Base-by-base conservation (phyloP, 129 eudicot species). In the Mikania micrantha region DNA sequence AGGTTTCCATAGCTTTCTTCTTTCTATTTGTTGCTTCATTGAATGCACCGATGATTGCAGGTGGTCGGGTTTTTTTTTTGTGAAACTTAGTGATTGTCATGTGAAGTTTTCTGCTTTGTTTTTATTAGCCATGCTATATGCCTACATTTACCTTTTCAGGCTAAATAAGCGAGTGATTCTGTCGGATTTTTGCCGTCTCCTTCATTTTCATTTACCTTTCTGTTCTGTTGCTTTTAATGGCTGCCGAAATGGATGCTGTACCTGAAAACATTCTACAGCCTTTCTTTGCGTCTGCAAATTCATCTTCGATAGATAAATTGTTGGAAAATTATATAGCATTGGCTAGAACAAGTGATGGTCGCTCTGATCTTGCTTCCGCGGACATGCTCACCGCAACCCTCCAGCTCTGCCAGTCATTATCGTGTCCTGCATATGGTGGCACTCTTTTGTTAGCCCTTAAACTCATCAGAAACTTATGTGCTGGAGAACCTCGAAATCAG, bases 381-480 rank as follows among this genome's bases (percentile, higher is more conserved):
- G 60, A 66, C 63, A 63, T 85, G 36, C 74, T 85, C 41, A 22
- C 73, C 19, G 29, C 76, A n/a, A 73, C 85, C 25, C 94, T 91
- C 35, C 74, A 81, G 44, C 85, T 91, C 19, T 80, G 83, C 8
- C 79, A 53, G 50, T 70, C 29, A 32, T 76, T 84, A 17, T 49
- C 74, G 6, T 70, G 25, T 60, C 76, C 75, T 28, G 78, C 83
- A 4, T 19, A 20, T 29, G 66, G 77, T 29, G 78, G 70, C 17
- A 70, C 84, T 73, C 78, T 80, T 42, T 74, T 88, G 20, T 65
- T 79, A 49, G 63, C 85, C n/a, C 69, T 85, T 29, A 88, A 86
- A 68, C 94, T 91, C 45, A 76, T 88, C 3, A 80, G 97, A 72
- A 88, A 88, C 78, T 73, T 88, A 31, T 88, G 94, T 79, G 96